phyloP scores from a whole-genome alignment of 768 basidiomycete species.

The Xerocomus spinulosus region DNA sequence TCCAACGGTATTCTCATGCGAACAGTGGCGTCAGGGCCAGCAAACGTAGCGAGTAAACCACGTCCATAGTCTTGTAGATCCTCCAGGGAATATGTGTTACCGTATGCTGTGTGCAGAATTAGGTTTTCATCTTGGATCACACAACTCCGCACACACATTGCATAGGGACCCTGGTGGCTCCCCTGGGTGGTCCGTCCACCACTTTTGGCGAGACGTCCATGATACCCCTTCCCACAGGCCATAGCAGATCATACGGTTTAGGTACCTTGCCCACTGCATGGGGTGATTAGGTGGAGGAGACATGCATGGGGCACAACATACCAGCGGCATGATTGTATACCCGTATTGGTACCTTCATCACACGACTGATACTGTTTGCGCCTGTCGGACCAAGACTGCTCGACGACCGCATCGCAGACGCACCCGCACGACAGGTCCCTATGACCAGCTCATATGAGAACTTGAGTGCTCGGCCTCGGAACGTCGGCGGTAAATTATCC shows the following conservation, averaged over 20 bases:
- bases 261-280: slow-evolving; percentile 48
- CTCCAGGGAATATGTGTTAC: slow-evolving; percentile 30
- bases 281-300: slow-evolving; percentile 2
- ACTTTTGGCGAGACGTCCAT: slow-evolving; percentile 26
- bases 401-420: slow-evolving; percentile 26
- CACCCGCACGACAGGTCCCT: slow-evolving; percentile 70
- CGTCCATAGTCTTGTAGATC: slow-evolving; percentile 53
- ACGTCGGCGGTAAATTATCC: slow-evolving; percentile 82
- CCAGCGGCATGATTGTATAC: slow-evolving; percentile 86
- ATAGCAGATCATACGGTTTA: slow-evolving; percentile 76
- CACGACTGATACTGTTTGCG: slow-evolving; percentile 55
- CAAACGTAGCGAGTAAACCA: slow-evolving; percentile 45
- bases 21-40: slow-evolving; percentile 28
- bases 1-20: slow-evolving; percentile 24
- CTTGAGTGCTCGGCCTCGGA: slow-evolving; percentile 73
- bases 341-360: slow-evolving; percentile 89
- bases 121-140: neutral
- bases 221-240: slow-evolving; percentile 56
- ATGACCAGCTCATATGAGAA: slow-evolving; percentile 92
- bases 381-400: slow-evolving; percentile 33
- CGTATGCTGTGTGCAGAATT: slow-evolving; percentile 10
- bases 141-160: slow-evolving; percentile 15
- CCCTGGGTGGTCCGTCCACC: slow-evolving; percentile 19
- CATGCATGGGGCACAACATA: slow-evolving; percentile 31
- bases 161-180: neutral